Evolutionary conservation across 768 basidiomycete genomes (phyloP).

Genomic region (Daedaleopsis nitida): DNA sequence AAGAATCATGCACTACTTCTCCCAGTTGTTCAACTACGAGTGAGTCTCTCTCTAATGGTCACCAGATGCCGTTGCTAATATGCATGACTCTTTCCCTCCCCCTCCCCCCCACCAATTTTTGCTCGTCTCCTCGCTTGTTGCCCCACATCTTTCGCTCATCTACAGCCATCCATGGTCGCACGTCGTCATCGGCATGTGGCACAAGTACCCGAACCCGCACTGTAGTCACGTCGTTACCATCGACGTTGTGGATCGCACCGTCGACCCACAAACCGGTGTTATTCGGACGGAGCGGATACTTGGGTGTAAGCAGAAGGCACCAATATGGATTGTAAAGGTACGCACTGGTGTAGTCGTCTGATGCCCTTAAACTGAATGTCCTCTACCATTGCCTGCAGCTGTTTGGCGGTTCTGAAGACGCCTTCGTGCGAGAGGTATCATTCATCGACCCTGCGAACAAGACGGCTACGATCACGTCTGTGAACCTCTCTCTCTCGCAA

Average conservation of each 20-base stretch:
- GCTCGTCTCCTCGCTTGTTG: neutral
- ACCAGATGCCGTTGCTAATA: constrained; percentile 10
- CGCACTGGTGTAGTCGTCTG: constrained; percentile 25
- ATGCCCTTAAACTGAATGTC: neutral
- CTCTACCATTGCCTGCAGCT: constrained; percentile 54
- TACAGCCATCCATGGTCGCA: constrained; percentile 86
- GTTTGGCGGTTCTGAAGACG: constrained; percentile 91
- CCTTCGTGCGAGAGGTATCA: constrained; percentile 92
- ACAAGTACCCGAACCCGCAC: constrained; percentile 94
- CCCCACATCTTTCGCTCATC: neutral
- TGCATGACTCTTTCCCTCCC: constrained; percentile 13
- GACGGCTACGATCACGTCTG: constrained; percentile 82
- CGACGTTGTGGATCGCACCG: constrained; percentile 82
- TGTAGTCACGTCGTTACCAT: constrained; percentile 87
- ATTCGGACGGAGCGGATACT: constrained; percentile 89
- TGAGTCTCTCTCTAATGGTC: constrained; percentile 41
- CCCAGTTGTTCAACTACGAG: constrained; percentile 84
- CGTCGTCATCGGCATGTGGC: constrained; percentile 92
- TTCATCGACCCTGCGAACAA: constrained; percentile 86
- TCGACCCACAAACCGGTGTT: constrained; percentile 83
- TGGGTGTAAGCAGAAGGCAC: constrained; percentile 91
- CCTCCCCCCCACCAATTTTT: neutral
- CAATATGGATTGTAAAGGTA: constrained; percentile 92
- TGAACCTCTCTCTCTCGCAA: constrained; percentile 94
- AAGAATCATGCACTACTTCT: constrained; percentile 78